Percentiles rank a stretch among this genome's conserved stretches.
Evolutionary conservation across 441 rosid species (phyloP).

Genomic region (Mallotus repandus): DNA sequence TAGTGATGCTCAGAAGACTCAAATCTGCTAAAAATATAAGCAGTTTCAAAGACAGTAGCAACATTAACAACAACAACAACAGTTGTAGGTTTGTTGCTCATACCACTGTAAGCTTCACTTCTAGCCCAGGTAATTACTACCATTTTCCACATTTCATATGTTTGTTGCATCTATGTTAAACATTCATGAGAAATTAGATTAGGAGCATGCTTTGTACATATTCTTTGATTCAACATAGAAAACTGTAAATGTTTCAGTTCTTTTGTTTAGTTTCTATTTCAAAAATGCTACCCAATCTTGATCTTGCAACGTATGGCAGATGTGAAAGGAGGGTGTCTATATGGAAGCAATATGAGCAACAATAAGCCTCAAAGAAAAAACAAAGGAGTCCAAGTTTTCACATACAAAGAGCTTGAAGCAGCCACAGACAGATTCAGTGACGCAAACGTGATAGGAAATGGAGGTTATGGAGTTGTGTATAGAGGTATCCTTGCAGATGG

Average conservation of each 20-base stretch:
- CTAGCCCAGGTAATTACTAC: conserved; percentile 67
- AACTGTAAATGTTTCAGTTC: neutral
- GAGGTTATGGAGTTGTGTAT: conserved; percentile 62
- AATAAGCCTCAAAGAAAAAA: conserved; percentile 21
- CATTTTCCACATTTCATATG: neutral
- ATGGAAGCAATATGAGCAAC: conserved; percentile 38
- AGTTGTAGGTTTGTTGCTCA: conserved; percentile 36
- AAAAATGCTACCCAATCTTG: conserved; percentile 16
- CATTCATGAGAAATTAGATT: too few relatives aligned
- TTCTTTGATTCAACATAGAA: neutral
- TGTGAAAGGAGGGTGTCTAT: conserved; percentile 63
- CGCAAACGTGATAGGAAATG: conserved; percentile 58
- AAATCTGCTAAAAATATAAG: conserved; percentile 38
- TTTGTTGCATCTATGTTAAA: neutral
- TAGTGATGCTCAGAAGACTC: conserved; percentile 50
- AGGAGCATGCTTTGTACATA: neutral
- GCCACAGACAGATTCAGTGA: conserved; percentile 63
- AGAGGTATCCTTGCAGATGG: conserved; percentile 75
- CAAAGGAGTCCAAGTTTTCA: conserved; percentile 72
- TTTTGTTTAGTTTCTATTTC: neutral
- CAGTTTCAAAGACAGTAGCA: conserved; percentile 32
- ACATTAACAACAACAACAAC: conserved; percentile 24
- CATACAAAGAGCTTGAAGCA: conserved; percentile 75
- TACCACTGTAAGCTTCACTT: conserved; percentile 40
- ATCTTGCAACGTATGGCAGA: conserved; percentile 37